Conservation (phyloP, 1,284 basidiomycete species). For the Phylloboletellus chloephorus region DNA sequence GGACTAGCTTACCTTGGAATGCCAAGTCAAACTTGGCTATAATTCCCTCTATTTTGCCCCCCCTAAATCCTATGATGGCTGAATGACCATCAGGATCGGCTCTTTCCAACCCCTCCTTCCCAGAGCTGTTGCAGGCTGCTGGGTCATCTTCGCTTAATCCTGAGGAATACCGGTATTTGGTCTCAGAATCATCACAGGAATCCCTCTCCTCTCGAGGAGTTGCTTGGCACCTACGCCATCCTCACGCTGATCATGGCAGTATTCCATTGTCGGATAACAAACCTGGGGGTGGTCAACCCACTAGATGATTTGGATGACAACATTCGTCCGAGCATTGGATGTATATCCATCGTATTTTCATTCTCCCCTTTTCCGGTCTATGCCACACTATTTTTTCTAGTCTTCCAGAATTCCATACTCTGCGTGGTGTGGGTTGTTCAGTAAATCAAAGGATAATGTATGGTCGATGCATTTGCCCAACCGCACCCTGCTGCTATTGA, state of each 20-base stretch:
- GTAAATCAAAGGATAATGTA: not conserved
- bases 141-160: not conserved
- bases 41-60: not conserved
- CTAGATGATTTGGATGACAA: slow-evolving; percentile 1
- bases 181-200: slow-evolving; percentile 8
- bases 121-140: not conserved
- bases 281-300: slow-evolving; percentile 1
- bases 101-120: slow-evolving; percentile 1
- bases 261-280: slow-evolving; percentile 4
- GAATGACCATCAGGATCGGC: slow-evolving; percentile 6
- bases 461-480: not conserved
- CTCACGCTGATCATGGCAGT: slow-evolving; percentile 5
- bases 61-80: slow-evolving; percentile 4
- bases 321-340: not conserved
- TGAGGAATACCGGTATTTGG: not conserved
- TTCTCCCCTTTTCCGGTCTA: not conserved
- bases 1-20: not conserved
- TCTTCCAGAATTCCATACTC: not conserved
- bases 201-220: slow-evolving; percentile 3
- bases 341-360: not conserved
- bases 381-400: slow-evolving; percentile 2
- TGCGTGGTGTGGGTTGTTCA: slow-evolving; percentile 2
- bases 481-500: not conserved
- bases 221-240: not conserved
- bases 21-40: slow-evolving; percentile 1